Percentiles rank a stretch among this genome's conserved stretches.
Evolutionary conservation across 2,329 filamentous ascomycete species (phyloP).

Genomic region (Claviceps pazoutovae): DNA sequence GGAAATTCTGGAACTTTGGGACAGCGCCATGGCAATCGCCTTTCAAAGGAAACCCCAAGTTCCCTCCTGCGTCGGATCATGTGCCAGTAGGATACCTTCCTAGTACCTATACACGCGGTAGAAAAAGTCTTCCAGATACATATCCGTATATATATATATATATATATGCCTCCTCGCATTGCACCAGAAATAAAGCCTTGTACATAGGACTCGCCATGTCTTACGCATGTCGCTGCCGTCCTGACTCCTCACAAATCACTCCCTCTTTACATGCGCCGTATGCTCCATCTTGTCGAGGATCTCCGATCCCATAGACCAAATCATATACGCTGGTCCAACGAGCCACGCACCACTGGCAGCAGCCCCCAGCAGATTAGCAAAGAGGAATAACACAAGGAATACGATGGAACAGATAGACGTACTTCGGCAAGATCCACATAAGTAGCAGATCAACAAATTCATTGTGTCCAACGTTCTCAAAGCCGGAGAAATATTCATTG

Average conservation of each 20-base stretch:
- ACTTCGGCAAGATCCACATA: slow-evolving; percentile 48
- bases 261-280: slow-evolving; percentile 26
- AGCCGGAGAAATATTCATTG: slow-evolving; percentile 42
- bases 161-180: too few relatives aligned
- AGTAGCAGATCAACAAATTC: slow-evolving; percentile 26
- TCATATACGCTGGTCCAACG: slow-evolving; percentile 37
- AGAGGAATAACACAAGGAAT: background rate
- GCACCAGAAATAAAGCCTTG: too few relatives aligned
- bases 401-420: slow-evolving; percentile 13
- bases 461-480: slow-evolving; percentile 45
- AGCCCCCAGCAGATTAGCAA: slow-evolving; percentile 17
- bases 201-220: background rate
- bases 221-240: background rate
- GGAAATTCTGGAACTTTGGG: too few relatives aligned
- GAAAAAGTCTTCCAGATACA: too few relatives aligned
- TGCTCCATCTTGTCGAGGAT: slow-evolving; percentile 31
- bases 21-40: too few relatives aligned
- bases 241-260: slow-evolving; percentile 14
- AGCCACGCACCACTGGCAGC: slow-evolving; percentile 39
- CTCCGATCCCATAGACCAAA: slow-evolving; percentile 33
- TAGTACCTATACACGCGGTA: too few relatives aligned
- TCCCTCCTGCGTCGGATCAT: too few relatives aligned
- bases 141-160: too few relatives aligned
- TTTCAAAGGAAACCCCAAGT: too few relatives aligned
- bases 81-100: too few relatives aligned